Evolutionary conservation across 1,284 basidiomycete species (phyloP), one percentile per base, ranked within the genome.

Genomic region (Marasmius sp.): DNA sequence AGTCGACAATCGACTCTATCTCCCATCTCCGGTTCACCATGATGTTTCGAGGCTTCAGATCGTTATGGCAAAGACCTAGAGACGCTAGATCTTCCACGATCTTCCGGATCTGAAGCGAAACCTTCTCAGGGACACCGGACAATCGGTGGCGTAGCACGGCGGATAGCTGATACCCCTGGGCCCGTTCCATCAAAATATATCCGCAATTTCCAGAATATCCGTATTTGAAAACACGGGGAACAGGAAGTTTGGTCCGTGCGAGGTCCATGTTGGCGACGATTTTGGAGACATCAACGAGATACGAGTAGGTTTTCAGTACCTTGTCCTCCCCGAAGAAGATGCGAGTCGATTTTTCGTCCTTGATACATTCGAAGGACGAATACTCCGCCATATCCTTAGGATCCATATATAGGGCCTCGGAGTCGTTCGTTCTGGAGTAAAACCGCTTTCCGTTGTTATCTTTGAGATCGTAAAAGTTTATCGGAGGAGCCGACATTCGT

Each of bases 161-260:
- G 22, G 53, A 20, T n/a, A 57, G 48, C 33, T 36, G 37, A 55
- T 5, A 48, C 18, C 49, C 53, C 9, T 20, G 48, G 3, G 57
- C 41, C n/a, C 39, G n/a, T 55, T 61, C 60, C 60, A 61, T 61
- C 22, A 61, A 36, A n/a, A 61, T 61, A 38, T 57, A 61, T 8
- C 45, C 37, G 33, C 47, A 57, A 34, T 61, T 61, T 20, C 60
- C 60, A 6, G 60, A 61, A 38, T 52, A 37, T 18, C 60, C 60
- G 36, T 61, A 51, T 9, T 55, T 39, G n/a, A 49, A 51, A 37
- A 61, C 60, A 14, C 38, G 60, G 27, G 60, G 54, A 36, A 61
- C 60, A 41, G 55, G 60, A 18, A 61, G 6, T 36, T 41, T 57
- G n/a, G 55, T 57, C 18, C 55, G 10, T 7, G 55, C 60, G 3